phyloP scores from a whole-genome alignment of 257 asterid species.

The Mitragyna speciosa region DNA sequence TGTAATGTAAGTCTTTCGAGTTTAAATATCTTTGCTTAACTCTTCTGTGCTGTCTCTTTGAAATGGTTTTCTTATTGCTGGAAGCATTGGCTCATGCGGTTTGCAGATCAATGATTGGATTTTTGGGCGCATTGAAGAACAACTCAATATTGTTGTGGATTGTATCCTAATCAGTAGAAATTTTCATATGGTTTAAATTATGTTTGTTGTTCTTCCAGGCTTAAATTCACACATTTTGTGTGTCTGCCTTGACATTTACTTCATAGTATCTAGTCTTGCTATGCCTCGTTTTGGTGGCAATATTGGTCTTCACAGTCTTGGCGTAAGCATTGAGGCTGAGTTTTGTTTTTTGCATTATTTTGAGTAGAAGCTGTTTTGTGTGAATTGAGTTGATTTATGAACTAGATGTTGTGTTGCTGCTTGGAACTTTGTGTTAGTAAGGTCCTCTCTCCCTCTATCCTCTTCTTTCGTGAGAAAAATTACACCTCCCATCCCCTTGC shows the following conservation, averaged over 20 bases:
- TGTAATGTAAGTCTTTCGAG: slow-evolving; percentile 50
- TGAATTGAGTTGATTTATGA: background rate
- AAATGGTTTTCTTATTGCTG: slow-evolving; percentile 1
- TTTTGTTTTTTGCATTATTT: background rate
- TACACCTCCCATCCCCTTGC: no score
- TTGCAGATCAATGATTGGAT: slow-evolving; percentile 77
- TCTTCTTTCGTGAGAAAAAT: background rate
- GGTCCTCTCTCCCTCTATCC: background rate
- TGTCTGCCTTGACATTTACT: slow-evolving; percentile 47
- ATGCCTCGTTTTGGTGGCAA: slow-evolving; percentile 75
- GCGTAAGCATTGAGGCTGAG: slow-evolving; percentile 63
- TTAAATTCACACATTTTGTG: slow-evolving; percentile 14
- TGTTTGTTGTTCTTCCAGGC: background rate
- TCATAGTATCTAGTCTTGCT: slow-evolving; percentile 76
- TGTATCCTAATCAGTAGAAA: slow-evolving; percentile 52
- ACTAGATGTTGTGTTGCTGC: background rate
- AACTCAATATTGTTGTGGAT: slow-evolving; percentile 82
- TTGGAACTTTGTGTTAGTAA: background rate
- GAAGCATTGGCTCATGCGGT: slow-evolving; percentile 5
- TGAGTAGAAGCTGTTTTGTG: background rate
- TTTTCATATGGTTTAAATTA: slow-evolving; percentile 2
- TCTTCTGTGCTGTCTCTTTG: background rate
- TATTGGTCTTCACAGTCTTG: slow-evolving; percentile 84
- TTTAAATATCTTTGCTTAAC: background rate
- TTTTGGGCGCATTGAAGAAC: slow-evolving; percentile 80